Conservation (phyloP, 2,329 filamentous ascomycete genomes). For the Thelonectria blattea region DNA sequence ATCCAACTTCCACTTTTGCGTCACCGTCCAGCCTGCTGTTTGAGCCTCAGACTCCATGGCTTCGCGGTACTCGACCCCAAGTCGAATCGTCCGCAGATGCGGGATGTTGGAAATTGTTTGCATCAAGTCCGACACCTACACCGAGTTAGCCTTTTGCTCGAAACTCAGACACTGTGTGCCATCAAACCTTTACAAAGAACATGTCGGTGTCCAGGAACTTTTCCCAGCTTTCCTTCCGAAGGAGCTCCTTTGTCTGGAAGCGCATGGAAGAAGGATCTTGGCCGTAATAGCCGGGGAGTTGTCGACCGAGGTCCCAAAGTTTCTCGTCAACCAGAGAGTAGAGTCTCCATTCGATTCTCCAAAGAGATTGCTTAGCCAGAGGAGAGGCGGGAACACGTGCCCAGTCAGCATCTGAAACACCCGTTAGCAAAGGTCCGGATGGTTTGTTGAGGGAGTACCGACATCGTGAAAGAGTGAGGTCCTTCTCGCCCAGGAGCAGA, state of each 20-base stretch:
- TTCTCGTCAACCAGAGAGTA: constrained; percentile 60
- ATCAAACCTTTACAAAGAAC: constrained; percentile 70
- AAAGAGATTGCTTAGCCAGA: constrained; percentile 64
- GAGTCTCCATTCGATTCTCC: constrained; percentile 62
- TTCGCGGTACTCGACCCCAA: constrained; percentile 66
- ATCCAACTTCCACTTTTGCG: constrained; percentile 65
- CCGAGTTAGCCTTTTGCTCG: constrained; percentile 14
- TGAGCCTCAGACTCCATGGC: constrained; percentile 58
- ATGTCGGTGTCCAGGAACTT: constrained; percentile 64
- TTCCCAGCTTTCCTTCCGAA: constrained; percentile 57
- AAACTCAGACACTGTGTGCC: not conserved
- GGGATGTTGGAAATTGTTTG: constrained; percentile 62
- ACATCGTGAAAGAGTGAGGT: constrained; percentile 66
- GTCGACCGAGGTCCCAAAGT: constrained; percentile 59
- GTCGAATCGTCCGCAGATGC: constrained; percentile 61
- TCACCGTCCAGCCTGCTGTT: constrained; percentile 48
- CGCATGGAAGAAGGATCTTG: constrained; percentile 53
- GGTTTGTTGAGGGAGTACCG: constrained; percentile 41
- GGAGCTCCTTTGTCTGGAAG: constrained; percentile 51
- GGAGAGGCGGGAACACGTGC: constrained; percentile 58
- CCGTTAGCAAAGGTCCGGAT: not conserved
- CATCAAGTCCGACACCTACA: constrained; percentile 67
- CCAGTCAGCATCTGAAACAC: constrained; percentile 64
- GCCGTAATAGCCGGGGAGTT: constrained; percentile 59
- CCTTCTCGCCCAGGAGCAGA: constrained; percentile 68